phyloP scores from a whole-genome alignment of 1,284 basidiomycete species.

The Golubevia pallescens region DNA sequence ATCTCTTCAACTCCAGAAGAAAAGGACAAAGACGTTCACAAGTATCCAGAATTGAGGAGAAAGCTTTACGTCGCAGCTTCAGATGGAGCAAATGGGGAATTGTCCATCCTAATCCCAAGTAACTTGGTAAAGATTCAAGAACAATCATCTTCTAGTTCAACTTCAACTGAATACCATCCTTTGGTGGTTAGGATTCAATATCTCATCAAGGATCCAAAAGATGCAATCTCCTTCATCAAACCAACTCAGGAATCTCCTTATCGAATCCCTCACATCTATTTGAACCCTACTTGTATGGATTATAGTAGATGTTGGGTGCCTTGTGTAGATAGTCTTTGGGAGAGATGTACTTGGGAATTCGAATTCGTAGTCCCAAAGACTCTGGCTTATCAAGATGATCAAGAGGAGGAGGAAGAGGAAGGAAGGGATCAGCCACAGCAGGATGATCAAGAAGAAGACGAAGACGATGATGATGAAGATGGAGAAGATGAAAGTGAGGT shows the following conservation, averaged over 20 bases:
- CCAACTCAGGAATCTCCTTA: constrained; percentile 82
- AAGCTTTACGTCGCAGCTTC: constrained; percentile 86
- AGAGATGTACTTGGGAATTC: constrained; percentile 97
- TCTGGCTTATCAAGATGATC: constrained; percentile 66
- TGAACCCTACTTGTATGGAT: constrained; percentile 84
- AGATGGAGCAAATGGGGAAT: constrained; percentile 89
- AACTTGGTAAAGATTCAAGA: constrained; percentile 66
- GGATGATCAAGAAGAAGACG: constrained; percentile 48
- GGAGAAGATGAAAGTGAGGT: constrained; percentile 69
- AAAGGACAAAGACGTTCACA: constrained; percentile 76
- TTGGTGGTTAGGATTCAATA: constrained; percentile 80
- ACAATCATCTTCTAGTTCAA: constrained; percentile 14
- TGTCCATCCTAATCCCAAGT: constrained; percentile 85
- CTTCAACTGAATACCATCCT: constrained; percentile 73
- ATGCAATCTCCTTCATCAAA: constrained; percentile 84
- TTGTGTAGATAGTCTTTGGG: constrained; percentile 92
- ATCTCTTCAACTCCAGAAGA: constrained; percentile 72
- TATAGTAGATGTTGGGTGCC: constrained; percentile 96
- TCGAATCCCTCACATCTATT: constrained; percentile 87
- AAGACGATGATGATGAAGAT: constrained; percentile 67
- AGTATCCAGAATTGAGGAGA: constrained; percentile 91
- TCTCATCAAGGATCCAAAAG: constrained; percentile 77
- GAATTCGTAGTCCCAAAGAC: constrained; percentile 91
- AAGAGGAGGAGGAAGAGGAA: constrained; percentile 15
- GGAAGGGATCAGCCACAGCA: not conserved